Conservation (phyloP, 768 basidiomycete genomes). For the Boletus pseudo-olivaceus region DNA sequence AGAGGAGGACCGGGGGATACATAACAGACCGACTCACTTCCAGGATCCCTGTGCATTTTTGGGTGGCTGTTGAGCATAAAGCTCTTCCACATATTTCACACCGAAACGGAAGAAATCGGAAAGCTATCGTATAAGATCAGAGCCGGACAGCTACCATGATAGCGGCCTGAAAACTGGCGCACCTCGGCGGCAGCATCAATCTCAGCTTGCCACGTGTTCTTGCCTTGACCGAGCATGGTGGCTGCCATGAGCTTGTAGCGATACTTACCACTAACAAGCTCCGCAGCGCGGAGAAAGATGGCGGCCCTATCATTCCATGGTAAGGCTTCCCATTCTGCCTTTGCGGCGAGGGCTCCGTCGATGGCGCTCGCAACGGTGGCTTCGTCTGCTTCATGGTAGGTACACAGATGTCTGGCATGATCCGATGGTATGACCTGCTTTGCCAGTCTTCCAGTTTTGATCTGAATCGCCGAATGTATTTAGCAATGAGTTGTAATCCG, state of each 20-base stretch:
- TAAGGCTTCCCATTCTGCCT: constrained; percentile 86
- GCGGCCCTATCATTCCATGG: constrained; percentile 97
- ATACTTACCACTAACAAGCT: constrained; percentile 93
- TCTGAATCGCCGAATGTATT: constrained; percentile 37
- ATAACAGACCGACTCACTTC: constrained; percentile 65
- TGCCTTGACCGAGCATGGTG: constrained; percentile 97
- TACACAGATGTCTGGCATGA: constrained; percentile 76
- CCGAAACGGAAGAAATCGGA: constrained; percentile 95
- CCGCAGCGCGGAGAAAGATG: constrained; percentile 97
- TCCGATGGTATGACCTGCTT: constrained; percentile 85
- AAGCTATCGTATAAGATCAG: constrained; percentile 43
- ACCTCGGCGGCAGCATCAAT: constrained; percentile 99
- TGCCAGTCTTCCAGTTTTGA: constrained; percentile 75
- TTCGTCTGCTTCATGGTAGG: constrained; percentile 85
- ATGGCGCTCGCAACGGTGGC: constrained; percentile 76
- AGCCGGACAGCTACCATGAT: neutral
- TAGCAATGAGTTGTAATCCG: neutral
- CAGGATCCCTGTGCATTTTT: constrained; percentile 85
- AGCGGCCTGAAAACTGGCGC: constrained; percentile 16
- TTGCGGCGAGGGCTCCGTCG: constrained; percentile 81
- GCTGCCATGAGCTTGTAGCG: constrained; percentile 93
- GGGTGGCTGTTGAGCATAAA: constrained; percentile 86
- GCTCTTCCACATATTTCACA: constrained; percentile 93
- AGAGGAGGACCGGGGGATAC: neutral
- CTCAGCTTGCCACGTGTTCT: constrained; percentile 99